phyloP scores from a whole-genome alignment of 805 yeast genomes.

The Torulaspora quercuum region DNA sequence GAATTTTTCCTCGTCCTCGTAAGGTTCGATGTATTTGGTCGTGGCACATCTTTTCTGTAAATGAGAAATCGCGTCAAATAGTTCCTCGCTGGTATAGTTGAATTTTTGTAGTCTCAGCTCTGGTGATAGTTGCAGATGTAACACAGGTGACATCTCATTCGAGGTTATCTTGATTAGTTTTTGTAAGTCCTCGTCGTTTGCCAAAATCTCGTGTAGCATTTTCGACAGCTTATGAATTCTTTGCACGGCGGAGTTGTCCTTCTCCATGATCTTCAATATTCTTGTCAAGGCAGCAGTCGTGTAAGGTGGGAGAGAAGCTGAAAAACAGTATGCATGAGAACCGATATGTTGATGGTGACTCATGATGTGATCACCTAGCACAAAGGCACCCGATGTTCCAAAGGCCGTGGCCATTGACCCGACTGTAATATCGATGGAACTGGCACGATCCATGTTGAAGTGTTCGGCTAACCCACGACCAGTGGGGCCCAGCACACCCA shows the following conservation, averaged over 20 bases:
- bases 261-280: conserved; percentile 49
- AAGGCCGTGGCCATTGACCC: conserved; percentile 82
- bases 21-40: conserved; percentile 36
- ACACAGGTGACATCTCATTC: conserved; percentile 56
- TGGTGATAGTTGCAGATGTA: conserved; percentile 60
- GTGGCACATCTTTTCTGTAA: conserved; percentile 35
- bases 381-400: conserved; percentile 90
- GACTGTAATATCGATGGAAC: conserved; percentile 75
- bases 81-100: conserved; percentile 27
- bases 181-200: conserved; percentile 37
- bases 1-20: conserved; percentile 51
- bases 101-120: conserved; percentile 35
- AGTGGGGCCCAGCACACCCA: conserved; percentile 79
- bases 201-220: conserved; percentile 41
- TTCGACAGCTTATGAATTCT: conserved; percentile 42
- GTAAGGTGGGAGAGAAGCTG: conserved; percentile 93
- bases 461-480: conserved; percentile 87
- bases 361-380: conserved; percentile 81
- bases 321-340: conserved; percentile 84
- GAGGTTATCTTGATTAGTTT: conserved; percentile 53
- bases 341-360: conserved; percentile 89
- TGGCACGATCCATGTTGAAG: conserved; percentile 57
- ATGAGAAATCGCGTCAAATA: conserved; percentile 26
- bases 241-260: conserved; percentile 36
- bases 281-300: conserved; percentile 64